Base-by-base conservation (phyloP, 1,139 yeast genomes). In the Candida dubliniensis region DNA sequence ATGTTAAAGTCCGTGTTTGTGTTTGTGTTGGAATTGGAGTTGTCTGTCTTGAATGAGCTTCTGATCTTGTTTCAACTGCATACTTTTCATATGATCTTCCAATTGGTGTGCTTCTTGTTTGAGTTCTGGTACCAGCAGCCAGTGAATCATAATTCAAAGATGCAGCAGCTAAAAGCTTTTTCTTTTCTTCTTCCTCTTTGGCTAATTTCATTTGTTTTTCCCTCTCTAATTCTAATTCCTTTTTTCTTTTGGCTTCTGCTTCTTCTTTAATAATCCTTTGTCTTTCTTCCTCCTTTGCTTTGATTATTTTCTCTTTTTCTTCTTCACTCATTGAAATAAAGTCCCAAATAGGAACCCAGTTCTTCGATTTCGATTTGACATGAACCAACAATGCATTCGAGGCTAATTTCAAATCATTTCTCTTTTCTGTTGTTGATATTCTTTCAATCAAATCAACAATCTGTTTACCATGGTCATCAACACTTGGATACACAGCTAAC, bases 361-460 rank as follows among this genome's bases (percentile, higher is more conserved):
- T 65, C 33, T 70, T 71, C 8, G 81, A 65, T 38, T 83, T 71
- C 0, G 89, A 78, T 45, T 77, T 81, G 36, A 89, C 63, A 52
- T 84, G 87, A 0, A 95, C 96, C 44, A 81, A 67, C 45, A 90
- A 70, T 1, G 96, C 95, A 55, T 79, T 81, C 0, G 91, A 82
- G 1, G 96, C 84, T 32, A 90, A 69, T 55, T 82, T 86, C 57
- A 91, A 75, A 63, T 91, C 98, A 46, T 87, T 95, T 48, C 97
- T 77, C 3, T 67, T 60, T 54, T 91, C 98, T 1, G 63, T 60
- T 2, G 59, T 52, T 9, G 79, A 62, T 31, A 87, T 77, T 1
- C 61, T 54, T 34, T 77, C 73, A 40, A 90, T 68, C 5, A 75
- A 66, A 14, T 66, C 68, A 4, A 76, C 66, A 8, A 88, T 61